phyloP scores from a whole-genome alignment of 2,329 filamentous ascomycete species.

The Cladobotryum protrusum region DNA sequence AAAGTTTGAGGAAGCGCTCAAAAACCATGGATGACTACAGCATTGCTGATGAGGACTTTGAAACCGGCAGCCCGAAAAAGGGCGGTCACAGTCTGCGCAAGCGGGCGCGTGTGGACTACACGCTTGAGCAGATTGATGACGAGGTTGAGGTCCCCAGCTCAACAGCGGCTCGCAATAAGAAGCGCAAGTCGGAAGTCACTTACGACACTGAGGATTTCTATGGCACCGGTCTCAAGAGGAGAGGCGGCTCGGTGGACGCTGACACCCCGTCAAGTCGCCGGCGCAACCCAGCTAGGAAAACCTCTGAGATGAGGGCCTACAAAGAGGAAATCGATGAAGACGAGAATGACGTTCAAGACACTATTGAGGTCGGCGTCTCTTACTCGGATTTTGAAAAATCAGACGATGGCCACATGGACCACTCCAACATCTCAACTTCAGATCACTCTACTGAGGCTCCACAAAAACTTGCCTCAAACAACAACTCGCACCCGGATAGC shows the following conservation, averaged over 20 bases:
- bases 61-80: conserved; percentile 46
- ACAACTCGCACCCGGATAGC: conserved; percentile 2
- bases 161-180: conserved; percentile 29
- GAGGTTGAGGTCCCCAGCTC: conserved; percentile 34
- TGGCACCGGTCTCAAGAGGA: conserved; percentile 26
- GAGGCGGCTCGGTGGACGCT: conserved; percentile 30
- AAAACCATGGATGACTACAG: conserved; percentile 36
- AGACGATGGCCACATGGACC: conserved; percentile 20
- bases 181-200: conserved; percentile 30
- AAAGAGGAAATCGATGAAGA: conserved; percentile 27
- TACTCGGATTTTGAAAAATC: conserved; percentile 28
- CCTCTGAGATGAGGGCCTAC: conserved; percentile 27
- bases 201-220: conserved; percentile 30
- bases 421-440: conserved; percentile 25
- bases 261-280: conserved; percentile 32
- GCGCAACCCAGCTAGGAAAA: conserved; percentile 36
- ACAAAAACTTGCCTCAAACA: conserved; percentile 14
- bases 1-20: conserved; percentile 36
- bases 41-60: conserved; percentile 35
- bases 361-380: conserved; percentile 48
- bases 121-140: conserved; percentile 46
- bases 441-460: conserved; percentile 16
- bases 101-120: conserved; percentile 52
- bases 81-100: conserved; percentile 54
- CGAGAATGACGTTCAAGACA: conserved; percentile 49